phyloP scores from a whole-genome alignment of 1,139 yeast genomes.

The Suhomyces atakaporum region DNA sequence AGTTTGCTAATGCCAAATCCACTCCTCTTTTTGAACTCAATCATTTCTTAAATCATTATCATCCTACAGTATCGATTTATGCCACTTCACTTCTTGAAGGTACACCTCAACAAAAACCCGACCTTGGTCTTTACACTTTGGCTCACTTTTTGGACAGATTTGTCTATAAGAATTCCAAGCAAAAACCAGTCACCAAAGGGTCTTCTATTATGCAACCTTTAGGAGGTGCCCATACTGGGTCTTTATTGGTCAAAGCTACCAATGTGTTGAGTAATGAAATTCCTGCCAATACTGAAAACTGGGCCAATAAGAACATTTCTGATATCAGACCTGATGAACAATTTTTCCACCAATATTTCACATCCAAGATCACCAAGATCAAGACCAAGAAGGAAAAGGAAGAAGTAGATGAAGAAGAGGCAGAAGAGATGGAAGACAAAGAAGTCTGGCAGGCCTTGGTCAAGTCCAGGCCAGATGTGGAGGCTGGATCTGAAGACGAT shows the following conservation, averaged over 20 bases:
- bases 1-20: slow-evolving; percentile 75
- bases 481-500: slow-evolving; percentile 49
- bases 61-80: slow-evolving; percentile 86
- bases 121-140: slow-evolving; percentile 82
- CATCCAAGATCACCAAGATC: slow-evolving; percentile 55
- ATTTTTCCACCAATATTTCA: slow-evolving; percentile 87
- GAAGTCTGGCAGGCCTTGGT: slow-evolving; percentile 91
- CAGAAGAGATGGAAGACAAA: slow-evolving; percentile 67
- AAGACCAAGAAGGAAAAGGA: slow-evolving; percentile 30
- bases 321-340: slow-evolving; percentile 85
- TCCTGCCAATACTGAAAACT: slow-evolving; percentile 82
- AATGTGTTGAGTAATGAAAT: slow-evolving; percentile 44
- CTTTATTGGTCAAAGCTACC: slow-evolving; percentile 70
- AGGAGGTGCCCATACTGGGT: slow-evolving; percentile 85
- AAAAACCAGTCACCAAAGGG: slow-evolving; percentile 71
- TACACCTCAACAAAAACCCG: slow-evolving; percentile 65
- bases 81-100: slow-evolving; percentile 64
- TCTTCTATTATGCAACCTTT: slow-evolving; percentile 96
- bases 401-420: slow-evolving; percentile 33
- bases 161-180: slow-evolving; percentile 91
- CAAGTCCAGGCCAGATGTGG: slow-evolving; percentile 80
- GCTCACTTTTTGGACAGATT: slow-evolving; percentile 93
- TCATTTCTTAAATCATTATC: slow-evolving; percentile 77
- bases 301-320: slow-evolving; percentile 66
- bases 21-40: slow-evolving; percentile 86